A percentile compares a stretch with the other conserved stretches of the same genome.
Evolutionary conservation across 139 green algal species (phyloP).

Genomic region (Pseudopediastrum boryanum): DNA sequence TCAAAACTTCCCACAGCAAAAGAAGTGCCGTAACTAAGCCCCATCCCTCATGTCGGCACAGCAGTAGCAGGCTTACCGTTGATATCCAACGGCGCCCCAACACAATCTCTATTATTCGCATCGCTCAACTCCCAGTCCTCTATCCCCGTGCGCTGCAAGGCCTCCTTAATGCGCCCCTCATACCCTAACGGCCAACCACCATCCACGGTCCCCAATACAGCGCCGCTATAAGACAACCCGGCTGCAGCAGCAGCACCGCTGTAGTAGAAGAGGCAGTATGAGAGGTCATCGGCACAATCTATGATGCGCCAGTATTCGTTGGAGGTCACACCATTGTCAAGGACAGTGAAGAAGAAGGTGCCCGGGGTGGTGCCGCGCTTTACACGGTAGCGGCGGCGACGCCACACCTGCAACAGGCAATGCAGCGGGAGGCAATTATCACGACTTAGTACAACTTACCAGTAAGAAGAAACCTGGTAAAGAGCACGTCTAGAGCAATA

Average conservation of each 20-base stretch:
- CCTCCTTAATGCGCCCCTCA: conserved; percentile 46
- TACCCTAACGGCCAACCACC: conserved; percentile 46
- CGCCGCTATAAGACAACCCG: conserved; percentile 61
- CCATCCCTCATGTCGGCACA: no score
- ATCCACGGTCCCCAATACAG: conserved; percentile 66
- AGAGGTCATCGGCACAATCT: conserved; percentile 82
- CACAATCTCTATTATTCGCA: conserved; percentile 76
- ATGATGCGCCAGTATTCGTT: conserved; percentile 89
- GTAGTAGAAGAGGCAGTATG: conserved; percentile 87
- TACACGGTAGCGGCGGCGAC: conserved; percentile 85
- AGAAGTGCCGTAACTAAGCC: no score
- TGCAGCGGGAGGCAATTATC: no score
- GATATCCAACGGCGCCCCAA: conserved; percentile 39
- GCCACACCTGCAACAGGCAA: no score
- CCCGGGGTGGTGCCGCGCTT: conserved; percentile 59
- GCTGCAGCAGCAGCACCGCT: conserved; percentile 63
- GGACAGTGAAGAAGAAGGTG: conserved; percentile 77
- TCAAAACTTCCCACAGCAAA: no score
- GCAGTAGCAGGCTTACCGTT: no score
- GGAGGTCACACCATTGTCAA: conserved; percentile 93
- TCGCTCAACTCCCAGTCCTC: conserved; percentile 86
- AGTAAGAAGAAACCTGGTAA: no score
- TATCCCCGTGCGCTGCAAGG: conserved; percentile 69
- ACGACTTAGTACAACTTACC: no score
- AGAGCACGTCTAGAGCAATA: no score